Percentiles rank a stretch among this genome's conserved stretches.
phyloP scores from a whole-genome alignment of 257 asterid species.

The Nicotiana noctiflora region DNA sequence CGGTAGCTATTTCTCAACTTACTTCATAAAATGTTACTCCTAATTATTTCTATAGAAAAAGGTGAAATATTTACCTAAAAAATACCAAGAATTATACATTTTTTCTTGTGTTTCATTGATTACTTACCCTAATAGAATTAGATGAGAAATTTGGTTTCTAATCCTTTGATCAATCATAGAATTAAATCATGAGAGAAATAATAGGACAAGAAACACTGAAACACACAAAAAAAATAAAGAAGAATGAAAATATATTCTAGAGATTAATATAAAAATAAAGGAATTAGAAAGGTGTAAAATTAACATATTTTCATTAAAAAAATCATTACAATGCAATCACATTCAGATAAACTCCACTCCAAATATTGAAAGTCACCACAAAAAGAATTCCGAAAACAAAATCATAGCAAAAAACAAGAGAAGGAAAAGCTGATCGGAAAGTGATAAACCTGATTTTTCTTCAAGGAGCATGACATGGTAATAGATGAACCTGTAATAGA shows the following conservation, averaged over 20 bases:
- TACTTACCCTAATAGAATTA: neutral
- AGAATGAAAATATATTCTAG: neutral
- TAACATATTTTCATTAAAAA: neutral
- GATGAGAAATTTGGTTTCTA: neutral
- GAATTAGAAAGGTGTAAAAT: neutral
- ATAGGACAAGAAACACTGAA: neutral
- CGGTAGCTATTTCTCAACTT: neutral
- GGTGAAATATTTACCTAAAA: neutral
- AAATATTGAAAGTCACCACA: neutral
- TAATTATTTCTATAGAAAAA: neutral
- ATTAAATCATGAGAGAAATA: neutral
- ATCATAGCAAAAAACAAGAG: neutral
- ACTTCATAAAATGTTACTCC: neutral
- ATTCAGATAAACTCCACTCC: neutral
- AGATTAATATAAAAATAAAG: neutral
- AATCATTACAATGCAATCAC: neutral
- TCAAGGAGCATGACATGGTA: constrained; percentile 42
- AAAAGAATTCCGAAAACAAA: neutral
- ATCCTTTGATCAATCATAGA: neutral
- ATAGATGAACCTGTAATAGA: constrained; percentile 48
- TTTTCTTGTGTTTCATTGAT: neutral
- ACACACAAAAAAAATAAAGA: neutral
- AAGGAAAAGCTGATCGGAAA: neutral
- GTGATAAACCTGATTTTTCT: constrained; percentile 43
- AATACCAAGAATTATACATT: neutral